Conservation (phyloP, 768 basidiomycete genomes). For the Lactifluus hygrophoroides region DNA sequence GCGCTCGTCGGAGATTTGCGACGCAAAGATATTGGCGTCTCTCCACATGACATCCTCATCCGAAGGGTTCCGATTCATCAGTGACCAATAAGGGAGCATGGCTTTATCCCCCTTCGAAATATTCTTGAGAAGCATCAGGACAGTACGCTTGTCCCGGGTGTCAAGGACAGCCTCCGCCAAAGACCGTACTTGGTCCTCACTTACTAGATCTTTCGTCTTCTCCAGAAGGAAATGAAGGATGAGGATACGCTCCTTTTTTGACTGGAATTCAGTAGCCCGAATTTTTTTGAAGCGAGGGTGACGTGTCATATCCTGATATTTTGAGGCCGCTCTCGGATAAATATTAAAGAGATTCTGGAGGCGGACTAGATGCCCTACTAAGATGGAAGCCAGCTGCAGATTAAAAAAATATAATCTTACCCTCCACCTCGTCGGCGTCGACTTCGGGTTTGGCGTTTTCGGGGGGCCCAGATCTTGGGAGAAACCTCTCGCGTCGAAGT, state of each 20-base stretch:
- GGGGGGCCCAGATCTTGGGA: background rate
- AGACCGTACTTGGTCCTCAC: background rate
- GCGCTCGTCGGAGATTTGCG: background rate
- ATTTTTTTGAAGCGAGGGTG: background rate
- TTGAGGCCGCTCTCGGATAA: background rate
- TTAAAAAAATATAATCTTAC: background rate
- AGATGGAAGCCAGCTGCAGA: too few relatives aligned
- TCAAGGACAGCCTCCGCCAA: background rate
- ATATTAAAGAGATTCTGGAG: slow-evolving; percentile 2
- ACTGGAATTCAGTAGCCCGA: background rate
- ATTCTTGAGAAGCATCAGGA: background rate
- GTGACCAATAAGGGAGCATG: too few relatives aligned
- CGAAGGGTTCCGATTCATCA: too few relatives aligned
- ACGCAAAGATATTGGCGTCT: background rate
- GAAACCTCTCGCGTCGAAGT: slow-evolving; percentile 1
- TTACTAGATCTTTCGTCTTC: background rate
- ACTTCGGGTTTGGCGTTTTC: background rate
- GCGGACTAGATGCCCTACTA: too few relatives aligned
- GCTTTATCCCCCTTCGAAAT: background rate
- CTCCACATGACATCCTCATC: slow-evolving; percentile 4
- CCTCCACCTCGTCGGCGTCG: background rate
- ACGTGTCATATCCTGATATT: background rate
- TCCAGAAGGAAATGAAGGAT: background rate
- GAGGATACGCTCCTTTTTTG: slow-evolving; percentile 2
- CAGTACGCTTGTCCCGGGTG: background rate